Conservation (phyloP, 495 filamentous ascomycete genomes). For the Penicillium roqueforti region DNA sequence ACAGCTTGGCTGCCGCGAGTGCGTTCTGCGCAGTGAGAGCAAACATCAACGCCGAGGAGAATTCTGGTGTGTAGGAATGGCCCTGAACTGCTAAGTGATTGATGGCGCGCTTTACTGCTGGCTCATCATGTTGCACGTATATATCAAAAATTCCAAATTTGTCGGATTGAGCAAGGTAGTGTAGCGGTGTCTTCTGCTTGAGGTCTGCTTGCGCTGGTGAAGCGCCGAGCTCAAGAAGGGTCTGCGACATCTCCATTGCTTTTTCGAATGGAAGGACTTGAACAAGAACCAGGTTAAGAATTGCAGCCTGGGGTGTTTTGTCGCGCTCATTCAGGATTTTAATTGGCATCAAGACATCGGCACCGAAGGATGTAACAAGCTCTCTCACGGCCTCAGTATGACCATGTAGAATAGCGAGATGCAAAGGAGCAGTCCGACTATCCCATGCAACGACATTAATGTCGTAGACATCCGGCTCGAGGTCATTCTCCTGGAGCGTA, state of each 20-base stretch:
- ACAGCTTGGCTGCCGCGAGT: constrained; percentile 35
- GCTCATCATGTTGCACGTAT: constrained; percentile 55
- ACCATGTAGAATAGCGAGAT: constrained; percentile 70
- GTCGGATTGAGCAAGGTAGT: constrained; percentile 47
- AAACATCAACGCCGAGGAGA: constrained; percentile 38
- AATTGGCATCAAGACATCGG: constrained; percentile 66
- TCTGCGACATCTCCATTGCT: constrained; percentile 54
- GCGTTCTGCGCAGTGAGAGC: constrained; percentile 38
- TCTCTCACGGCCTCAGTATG: constrained; percentile 62
- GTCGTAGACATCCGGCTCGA: constrained; percentile 73
- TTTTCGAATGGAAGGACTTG: constrained; percentile 53
- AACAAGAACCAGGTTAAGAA: constrained; percentile 61
- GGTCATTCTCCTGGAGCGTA: constrained; percentile 49
- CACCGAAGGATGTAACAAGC: constrained; percentile 68
- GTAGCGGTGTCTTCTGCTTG: constrained; percentile 54
- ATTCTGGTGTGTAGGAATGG: constrained; percentile 10
- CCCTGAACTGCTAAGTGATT: constrained; percentile 52
- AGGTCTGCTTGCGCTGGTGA: constrained; percentile 68
- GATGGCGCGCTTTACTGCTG: constrained; percentile 56
- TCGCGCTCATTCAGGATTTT: constrained; percentile 50
- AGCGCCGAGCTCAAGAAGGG: constrained; percentile 65
- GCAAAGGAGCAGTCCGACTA: constrained; percentile 61
- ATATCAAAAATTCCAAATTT: constrained; percentile 52
- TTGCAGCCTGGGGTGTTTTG: constrained; percentile 48
- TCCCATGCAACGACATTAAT: constrained; percentile 76